A percentile compares a stretch with the other conserved stretches of the same genome.
Evolutionary conservation across 257 asterid species (phyloP).

Genomic region (Fraxinus pennsylvanica): DNA sequence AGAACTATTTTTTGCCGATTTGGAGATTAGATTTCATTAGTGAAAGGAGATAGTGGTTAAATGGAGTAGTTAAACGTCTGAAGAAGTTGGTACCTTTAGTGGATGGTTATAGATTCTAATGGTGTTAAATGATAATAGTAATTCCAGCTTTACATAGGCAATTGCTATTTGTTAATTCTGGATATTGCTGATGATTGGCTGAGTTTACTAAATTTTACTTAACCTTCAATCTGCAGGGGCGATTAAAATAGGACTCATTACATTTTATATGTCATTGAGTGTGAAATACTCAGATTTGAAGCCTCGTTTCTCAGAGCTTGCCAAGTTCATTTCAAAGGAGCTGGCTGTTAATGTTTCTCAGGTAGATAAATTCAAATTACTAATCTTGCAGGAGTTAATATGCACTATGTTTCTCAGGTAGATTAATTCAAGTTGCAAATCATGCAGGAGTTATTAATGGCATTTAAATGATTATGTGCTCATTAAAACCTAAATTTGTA

Average conservation of each 20-base stretch:
- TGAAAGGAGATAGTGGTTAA: no score
- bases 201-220: not conserved
- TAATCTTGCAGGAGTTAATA: no score
- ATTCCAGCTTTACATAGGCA: not conserved
- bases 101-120: not conserved
- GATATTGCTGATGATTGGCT: not conserved
- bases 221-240: conserved; percentile 56
- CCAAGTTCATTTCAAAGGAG: conserved; percentile 58
- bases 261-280: conserved; percentile 65
- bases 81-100: not conserved
- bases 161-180: not conserved
- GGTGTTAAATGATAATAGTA: not conserved
- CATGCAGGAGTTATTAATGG: no score
- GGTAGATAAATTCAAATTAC: no score
- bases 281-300: conserved; percentile 64
- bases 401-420: no score
- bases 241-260: conserved; percentile 53
- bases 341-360: no score
- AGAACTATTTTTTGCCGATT: no score
- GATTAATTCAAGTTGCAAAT: no score
- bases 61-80: no score
- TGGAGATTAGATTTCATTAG: no score
- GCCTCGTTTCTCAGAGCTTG: conserved; percentile 74
- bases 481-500: no score
- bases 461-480: no score